A percentile compares a stretch with the other conserved stretches of the same genome.
phyloP scores from a whole-genome alignment of 345 rosid genomes.

The Gossypium longicalyx region DNA sequence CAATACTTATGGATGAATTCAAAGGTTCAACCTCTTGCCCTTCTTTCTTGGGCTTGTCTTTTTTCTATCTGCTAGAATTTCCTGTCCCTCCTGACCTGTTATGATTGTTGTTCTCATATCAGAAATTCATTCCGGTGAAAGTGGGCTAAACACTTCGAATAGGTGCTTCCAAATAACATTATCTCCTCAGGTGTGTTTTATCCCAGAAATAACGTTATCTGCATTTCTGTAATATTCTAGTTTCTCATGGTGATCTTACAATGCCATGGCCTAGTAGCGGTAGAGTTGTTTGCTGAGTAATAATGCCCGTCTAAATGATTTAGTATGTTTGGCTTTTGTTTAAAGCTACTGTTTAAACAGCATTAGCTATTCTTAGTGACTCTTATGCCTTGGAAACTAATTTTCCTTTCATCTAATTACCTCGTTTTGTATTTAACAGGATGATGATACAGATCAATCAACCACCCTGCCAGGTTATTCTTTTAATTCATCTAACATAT shows the following conservation, averaged over 20 bases:
- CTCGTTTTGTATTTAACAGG: conserved; percentile 38
- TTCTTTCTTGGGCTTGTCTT: background rate
- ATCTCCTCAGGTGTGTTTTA: conserved; percentile 62
- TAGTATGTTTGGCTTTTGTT: background rate
- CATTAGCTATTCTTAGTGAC: background rate
- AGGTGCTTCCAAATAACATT: conserved; percentile 78
- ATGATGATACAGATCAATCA: conserved; percentile 67
- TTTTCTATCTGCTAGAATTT: conserved; percentile 19
- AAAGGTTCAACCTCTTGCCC: conserved; percentile 44
- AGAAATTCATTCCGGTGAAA: conserved; percentile 89
- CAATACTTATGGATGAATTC: conserved; percentile 96
- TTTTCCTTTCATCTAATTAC: conserved; percentile 9
- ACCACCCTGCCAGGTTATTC: conserved; percentile 59
- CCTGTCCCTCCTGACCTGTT: background rate
- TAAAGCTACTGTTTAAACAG: background rate
- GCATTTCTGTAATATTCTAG: background rate
- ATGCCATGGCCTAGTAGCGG: background rate
- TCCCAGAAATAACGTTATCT: background rate
- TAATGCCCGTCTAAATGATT: background rate
- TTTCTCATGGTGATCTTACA: background rate
- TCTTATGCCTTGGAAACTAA: conserved; percentile 3
- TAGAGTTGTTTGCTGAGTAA: conserved; percentile 6
- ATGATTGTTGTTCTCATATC: conserved; percentile 19
- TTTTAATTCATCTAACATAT: conserved; percentile 9
- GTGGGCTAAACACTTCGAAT: conserved; percentile 84